phyloP scores from a whole-genome alignment of 192 early-diverging fungal genomes.

The Coemansia sp. region DNA sequence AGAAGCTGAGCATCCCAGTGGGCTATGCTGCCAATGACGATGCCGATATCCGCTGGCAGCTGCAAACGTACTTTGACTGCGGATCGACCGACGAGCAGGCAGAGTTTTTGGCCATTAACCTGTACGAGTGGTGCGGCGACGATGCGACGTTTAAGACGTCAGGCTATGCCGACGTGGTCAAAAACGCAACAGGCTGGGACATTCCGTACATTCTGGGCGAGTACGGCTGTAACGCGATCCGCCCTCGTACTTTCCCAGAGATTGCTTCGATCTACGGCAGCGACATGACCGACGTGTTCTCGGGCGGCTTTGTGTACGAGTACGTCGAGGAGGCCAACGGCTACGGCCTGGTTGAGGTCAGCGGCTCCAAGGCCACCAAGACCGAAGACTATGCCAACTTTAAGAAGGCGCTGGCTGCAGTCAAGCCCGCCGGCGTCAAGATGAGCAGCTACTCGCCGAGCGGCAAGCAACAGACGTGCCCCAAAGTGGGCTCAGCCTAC shows the following conservation, averaged over 20 bases:
- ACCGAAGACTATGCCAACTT: constrained; percentile 65
- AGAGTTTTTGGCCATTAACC: constrained; percentile 74
- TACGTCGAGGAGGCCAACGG: constrained; percentile 73
- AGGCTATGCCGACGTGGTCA: constrained; percentile 65
- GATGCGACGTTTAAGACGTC: constrained; percentile 60
- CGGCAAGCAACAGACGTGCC: constrained; percentile 43
- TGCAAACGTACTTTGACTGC: constrained; percentile 73
- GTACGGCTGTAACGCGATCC: constrained; percentile 73
- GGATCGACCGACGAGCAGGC: constrained; percentile 58
- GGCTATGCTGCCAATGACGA: constrained; percentile 80
- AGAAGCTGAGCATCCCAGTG: constrained; percentile 62
- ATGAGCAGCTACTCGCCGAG: constrained; percentile 57
- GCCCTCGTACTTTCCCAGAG: constrained; percentile 69
- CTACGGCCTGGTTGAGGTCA: constrained; percentile 69
- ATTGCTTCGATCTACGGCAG: constrained; percentile 66
- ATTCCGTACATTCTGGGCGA: constrained; percentile 73
- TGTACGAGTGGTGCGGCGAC: constrained; percentile 79
- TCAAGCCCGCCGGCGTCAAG: constrained; percentile 57
- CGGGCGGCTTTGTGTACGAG: constrained; percentile 75
- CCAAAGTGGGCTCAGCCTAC: constrained; percentile 46
- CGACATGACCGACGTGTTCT: constrained; percentile 66
- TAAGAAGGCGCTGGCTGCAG: constrained; percentile 55
- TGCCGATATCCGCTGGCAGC: constrained; percentile 61
- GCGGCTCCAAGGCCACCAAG: constrained; percentile 39
- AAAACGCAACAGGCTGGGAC: constrained; percentile 60